A percentile compares a stretch with the other conserved stretches of the same genome.
Evolutionary conservation across 106 monocot species (phyloP).

Genomic region (Dioscorea alata): DNA sequence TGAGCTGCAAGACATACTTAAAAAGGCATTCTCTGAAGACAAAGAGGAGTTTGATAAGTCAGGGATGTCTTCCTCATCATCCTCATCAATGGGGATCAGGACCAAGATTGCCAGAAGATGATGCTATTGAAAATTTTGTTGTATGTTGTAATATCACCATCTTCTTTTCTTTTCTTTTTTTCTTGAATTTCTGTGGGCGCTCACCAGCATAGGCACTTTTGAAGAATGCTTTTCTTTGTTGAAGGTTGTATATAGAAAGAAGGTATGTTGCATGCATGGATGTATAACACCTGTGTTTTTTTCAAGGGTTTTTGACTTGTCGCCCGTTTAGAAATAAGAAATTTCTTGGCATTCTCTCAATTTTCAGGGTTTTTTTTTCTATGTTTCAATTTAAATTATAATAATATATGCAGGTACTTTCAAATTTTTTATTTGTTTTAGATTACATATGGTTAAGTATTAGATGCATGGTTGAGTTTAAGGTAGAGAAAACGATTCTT

Average conservation of each 20-base stretch:
- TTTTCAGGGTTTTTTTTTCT: too few relatives aligned
- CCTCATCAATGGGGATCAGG: constrained; percentile 9
- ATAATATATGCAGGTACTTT: too few relatives aligned
- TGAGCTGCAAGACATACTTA: constrained; percentile 46
- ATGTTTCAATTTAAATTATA: too few relatives aligned
- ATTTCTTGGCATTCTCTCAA: too few relatives aligned
- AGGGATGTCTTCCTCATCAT: constrained; percentile 48
- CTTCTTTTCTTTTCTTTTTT: neutral
- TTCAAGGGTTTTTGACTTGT: too few relatives aligned
- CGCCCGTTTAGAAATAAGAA: too few relatives aligned
- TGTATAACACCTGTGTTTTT: neutral
- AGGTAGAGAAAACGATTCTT: too few relatives aligned
- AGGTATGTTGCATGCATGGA: too few relatives aligned
- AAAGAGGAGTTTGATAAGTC: constrained; percentile 42
- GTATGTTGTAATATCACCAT: constrained; percentile 2
- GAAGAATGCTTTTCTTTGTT: neutral
- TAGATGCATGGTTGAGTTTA: too few relatives aligned
- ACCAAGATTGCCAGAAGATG: constrained; percentile 8
- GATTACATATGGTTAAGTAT: too few relatives aligned
- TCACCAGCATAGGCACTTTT: neutral
- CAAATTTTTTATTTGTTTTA: too few relatives aligned
- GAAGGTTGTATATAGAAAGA: neutral
- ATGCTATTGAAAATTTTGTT: constrained; percentile 1
- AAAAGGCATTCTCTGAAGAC: constrained; percentile 66
- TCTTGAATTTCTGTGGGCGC: too few relatives aligned